These are phyloP conservation scores for Albugo candida DNA, from an alignment of 352 stramenopile genomes.

Conservation along the genomic window DNA sequence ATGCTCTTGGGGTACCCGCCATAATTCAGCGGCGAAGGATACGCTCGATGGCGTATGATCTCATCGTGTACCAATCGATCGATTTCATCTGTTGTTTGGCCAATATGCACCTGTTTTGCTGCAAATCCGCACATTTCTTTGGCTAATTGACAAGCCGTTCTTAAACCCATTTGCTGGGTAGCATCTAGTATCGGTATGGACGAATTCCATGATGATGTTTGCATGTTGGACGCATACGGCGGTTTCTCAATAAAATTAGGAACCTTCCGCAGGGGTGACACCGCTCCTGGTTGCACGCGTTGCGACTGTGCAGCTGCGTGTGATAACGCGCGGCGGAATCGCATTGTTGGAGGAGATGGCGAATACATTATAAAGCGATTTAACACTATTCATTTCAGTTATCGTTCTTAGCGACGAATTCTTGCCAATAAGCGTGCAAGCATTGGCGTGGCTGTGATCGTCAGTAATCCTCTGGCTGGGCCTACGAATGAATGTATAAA, in stretches of 20 bases:
- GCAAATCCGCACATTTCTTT: constrained; percentile 69
- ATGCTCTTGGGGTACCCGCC: constrained; percentile 88
- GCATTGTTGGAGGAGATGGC: no score
- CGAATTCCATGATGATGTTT: constrained; percentile 41
- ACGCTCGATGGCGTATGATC: constrained; percentile 70
- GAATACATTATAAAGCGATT: no score
- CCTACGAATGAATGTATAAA: constrained; percentile 10
- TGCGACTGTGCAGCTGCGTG: background rate
- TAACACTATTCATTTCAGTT: no score
- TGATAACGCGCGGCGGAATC: constrained; percentile 4
- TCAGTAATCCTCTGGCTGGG: constrained; percentile 42
- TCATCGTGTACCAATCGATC: constrained; percentile 83
- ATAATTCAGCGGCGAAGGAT: constrained; percentile 87
- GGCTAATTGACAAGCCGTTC: constrained; percentile 46
- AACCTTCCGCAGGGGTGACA: constrained; percentile 28
- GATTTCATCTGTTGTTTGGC: constrained; percentile 87
- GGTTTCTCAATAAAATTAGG: constrained; percentile 31
- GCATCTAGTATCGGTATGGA: constrained; percentile 66
- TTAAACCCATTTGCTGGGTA: constrained; percentile 38
- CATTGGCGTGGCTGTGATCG: constrained; percentile 47
- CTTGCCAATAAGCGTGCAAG: constrained; percentile 36
- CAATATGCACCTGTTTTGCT: constrained; percentile 43
- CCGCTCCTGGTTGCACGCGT: constrained; percentile 20
- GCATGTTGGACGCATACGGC: constrained; percentile 35
- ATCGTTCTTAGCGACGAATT: no score